A percentile compares a stretch with the other conserved stretches of the same genome.
phyloP scores from a whole-genome alignment of 2,329 filamentous ascomycete genomes.

The Aspergillus glaucus region DNA sequence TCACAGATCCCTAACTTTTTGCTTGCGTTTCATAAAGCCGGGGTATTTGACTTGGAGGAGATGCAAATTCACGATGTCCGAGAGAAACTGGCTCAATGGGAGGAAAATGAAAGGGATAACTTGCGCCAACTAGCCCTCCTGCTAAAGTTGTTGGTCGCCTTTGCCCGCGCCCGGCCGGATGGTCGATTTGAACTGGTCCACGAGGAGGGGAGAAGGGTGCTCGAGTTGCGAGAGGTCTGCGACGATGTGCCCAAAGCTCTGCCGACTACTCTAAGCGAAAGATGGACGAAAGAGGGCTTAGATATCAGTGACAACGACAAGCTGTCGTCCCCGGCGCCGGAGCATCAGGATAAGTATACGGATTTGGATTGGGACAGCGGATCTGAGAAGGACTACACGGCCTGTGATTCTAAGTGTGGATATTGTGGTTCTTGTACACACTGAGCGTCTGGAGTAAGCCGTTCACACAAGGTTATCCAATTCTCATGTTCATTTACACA shows the following conservation, averaged over 20 bases:
- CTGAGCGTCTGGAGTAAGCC: neutral
- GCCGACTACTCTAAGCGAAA: neutral
- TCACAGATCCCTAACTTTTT: slow-evolving; percentile 48
- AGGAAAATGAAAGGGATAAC: slow-evolving; percentile 27
- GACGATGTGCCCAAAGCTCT: neutral
- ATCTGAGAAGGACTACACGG: neutral
- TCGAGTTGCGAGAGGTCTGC: slow-evolving; percentile 26
- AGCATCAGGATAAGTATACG: too few species aligned
- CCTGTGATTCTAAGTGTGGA: neutral
- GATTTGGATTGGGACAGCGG: neutral
- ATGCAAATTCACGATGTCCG: slow-evolving; percentile 36
- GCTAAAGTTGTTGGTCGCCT: slow-evolving; percentile 15
- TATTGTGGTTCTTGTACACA: neutral
- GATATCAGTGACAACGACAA: neutral
- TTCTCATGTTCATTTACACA: too few species aligned
- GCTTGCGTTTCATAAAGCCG: slow-evolving; percentile 44
- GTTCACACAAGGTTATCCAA: too few species aligned
- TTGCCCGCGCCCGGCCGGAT: slow-evolving; percentile 12
- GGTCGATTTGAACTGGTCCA: slow-evolving; percentile 20
- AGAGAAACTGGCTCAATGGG: slow-evolving; percentile 37
- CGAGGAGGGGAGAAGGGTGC: slow-evolving; percentile 13
- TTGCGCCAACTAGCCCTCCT: slow-evolving; percentile 14
- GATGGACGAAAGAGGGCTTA: neutral
- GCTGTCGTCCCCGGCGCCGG: too few species aligned
- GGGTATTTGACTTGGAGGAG: slow-evolving; percentile 44